phyloP scores from a whole-genome alignment of 768 basidiomycete species.

The Suillus cothurnatus region DNA sequence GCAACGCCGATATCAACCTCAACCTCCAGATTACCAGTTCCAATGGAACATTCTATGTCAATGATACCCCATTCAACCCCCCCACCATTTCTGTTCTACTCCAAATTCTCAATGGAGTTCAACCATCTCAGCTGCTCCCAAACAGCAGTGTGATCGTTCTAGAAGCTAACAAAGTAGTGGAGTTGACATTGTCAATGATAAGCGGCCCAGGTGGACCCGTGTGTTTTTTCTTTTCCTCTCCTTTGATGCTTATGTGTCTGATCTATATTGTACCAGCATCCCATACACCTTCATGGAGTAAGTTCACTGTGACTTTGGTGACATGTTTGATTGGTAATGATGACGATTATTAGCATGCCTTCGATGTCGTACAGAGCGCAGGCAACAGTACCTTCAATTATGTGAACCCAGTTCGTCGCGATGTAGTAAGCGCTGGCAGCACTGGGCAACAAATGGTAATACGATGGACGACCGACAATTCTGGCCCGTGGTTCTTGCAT shows the following conservation, averaged over 20 bases:
- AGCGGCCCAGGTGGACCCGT: conserved; percentile 7
- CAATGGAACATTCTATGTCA: conserved; percentile 15
- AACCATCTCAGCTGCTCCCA: conserved; percentile 30
- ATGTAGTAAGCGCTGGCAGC: conserved; percentile 41
- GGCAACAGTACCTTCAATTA: conserved; percentile 42
- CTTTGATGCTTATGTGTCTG: not conserved
- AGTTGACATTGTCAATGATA: conserved; percentile 17
- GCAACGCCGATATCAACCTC: conserved; percentile 43
- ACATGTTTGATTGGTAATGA: not conserved
- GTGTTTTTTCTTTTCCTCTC: not conserved
- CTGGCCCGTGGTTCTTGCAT: conserved; percentile 42
- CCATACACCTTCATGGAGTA: conserved; percentile 48
- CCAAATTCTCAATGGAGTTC: conserved; percentile 45
- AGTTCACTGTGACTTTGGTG: conserved; percentile 9
- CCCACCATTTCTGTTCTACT: conserved; percentile 45
- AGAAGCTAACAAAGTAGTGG: conserved; percentile 30
- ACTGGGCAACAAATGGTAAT: conserved; percentile 36
- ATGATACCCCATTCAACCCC: conserved; percentile 16
- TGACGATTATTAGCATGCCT: conserved; percentile 39
- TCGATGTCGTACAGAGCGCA: conserved; percentile 47
- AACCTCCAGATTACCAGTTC: conserved; percentile 17
- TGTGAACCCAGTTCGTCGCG: conserved; percentile 54
- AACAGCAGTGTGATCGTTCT: conserved; percentile 26
- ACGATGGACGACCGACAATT: conserved; percentile 54
- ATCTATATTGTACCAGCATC: conserved; percentile 32